Evolutionary conservation across 495 filamentous ascomycete species (phyloP).

Genomic region (Aspergillus incahuasiensis): DNA sequence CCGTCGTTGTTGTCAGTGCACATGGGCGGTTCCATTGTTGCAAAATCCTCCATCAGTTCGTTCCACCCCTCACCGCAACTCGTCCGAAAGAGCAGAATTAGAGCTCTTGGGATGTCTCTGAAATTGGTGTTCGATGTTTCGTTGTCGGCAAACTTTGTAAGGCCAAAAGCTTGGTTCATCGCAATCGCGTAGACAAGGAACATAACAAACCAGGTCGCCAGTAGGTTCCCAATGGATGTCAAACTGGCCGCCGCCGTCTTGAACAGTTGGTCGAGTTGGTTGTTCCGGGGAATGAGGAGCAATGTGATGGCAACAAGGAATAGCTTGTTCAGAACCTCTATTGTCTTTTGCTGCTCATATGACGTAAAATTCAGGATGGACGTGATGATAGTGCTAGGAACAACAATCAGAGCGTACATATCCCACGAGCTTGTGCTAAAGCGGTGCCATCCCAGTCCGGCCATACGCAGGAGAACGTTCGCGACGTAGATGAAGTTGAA

Average conservation of each 20-base stretch:
- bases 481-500: constrained; percentile 83
- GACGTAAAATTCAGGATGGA: constrained; percentile 64
- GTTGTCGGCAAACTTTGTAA: constrained; percentile 75
- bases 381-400: constrained; percentile 77
- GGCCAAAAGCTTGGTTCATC: constrained; percentile 91
- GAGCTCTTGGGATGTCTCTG: constrained; percentile 83
- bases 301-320: constrained; percentile 89
- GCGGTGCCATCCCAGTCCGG: constrained; percentile 87
- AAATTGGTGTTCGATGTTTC: constrained; percentile 87
- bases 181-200: constrained; percentile 97
- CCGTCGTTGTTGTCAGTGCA: constrained; percentile 56
- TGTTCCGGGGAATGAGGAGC: constrained; percentile 91
- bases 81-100: constrained; percentile 89
- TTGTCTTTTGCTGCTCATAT: constrained; percentile 48
- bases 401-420: constrained; percentile 76
- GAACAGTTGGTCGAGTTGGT: constrained; percentile 97
- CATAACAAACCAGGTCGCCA: constrained; percentile 95
- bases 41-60: constrained; percentile 92
- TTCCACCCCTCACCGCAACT: constrained; percentile 97
- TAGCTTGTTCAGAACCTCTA: constrained; percentile 80
- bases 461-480: constrained; percentile 79
- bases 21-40: constrained; percentile 65
- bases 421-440: constrained; percentile 96
- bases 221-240: constrained; percentile 81
- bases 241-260: constrained; percentile 98